A percentile compares a stretch with the other conserved stretches of the same genome.
Evolutionary conservation across 164 flowering plant species (phyloP).

Genomic region (Nymphaea thermarum): DNA sequence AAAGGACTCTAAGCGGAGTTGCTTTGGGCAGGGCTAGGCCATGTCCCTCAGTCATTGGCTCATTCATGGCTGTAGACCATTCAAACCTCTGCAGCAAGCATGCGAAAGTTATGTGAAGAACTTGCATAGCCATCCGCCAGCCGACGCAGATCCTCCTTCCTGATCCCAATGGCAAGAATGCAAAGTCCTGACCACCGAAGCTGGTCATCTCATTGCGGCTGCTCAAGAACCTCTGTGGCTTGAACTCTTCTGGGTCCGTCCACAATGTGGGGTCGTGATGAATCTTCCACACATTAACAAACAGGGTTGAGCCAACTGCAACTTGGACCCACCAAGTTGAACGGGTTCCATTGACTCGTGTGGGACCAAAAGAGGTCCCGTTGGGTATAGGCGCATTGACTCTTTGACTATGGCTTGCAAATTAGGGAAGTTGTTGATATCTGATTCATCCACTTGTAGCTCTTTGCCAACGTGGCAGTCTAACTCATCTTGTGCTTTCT

Average conservation of each 20-base stretch:
- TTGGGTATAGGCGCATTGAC: too few relatives aligned
- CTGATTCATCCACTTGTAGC: too few relatives aligned
- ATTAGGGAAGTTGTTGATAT: too few relatives aligned
- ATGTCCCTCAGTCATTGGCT: constrained; percentile 6
- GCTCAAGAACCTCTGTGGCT: constrained; percentile 22
- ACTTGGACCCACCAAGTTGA: too few relatives aligned
- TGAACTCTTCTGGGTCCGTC: constrained; percentile 21
- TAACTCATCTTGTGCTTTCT: too few relatives aligned
- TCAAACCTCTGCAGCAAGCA: constrained; percentile 19
- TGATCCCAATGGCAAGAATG: constrained; percentile 16
- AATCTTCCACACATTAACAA: constrained; percentile 18
- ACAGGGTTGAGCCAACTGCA: too few relatives aligned
- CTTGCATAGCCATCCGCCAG: constrained; percentile 6
- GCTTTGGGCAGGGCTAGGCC: constrained; percentile 10
- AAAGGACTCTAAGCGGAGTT: constrained; percentile 25
- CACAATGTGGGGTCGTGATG: constrained; percentile 24
- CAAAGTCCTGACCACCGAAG: neutral
- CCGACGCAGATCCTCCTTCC: constrained; percentile 23
- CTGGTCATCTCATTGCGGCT: constrained; percentile 4
- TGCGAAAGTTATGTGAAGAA: constrained; percentile 14
- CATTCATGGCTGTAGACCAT: neutral
- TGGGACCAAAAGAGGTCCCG: too few relatives aligned
- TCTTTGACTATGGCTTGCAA: too few relatives aligned
- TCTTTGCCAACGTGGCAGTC: too few relatives aligned
- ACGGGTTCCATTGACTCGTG: too few relatives aligned